A percentile compares a stretch with the other conserved stretches of the same genome.
Conservation (phyloP, 345 rosid genomes). For the Arabis alpina region DNA sequence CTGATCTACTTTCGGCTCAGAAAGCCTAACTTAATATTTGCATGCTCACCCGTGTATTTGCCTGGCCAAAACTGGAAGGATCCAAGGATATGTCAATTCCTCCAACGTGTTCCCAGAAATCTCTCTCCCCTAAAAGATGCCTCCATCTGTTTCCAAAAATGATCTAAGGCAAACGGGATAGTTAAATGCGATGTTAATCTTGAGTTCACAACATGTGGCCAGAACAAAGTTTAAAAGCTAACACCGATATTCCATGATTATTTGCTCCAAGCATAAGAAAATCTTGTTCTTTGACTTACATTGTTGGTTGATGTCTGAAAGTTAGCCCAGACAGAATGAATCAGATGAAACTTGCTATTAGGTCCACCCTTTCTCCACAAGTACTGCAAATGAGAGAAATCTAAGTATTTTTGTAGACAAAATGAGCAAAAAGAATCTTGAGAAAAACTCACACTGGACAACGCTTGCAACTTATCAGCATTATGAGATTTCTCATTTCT, state of each 20-base stretch:
- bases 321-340: slow-evolving; percentile 98
- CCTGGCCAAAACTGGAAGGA: slow-evolving; percentile 97
- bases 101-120: slow-evolving; percentile 95
- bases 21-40: slow-evolving; percentile 2
- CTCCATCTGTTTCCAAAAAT: slow-evolving; percentile 97
- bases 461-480: slow-evolving; percentile 67
- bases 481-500: slow-evolving; percentile 79
- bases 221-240: slow-evolving; percentile 2
- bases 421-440: neutral
- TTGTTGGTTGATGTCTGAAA: slow-evolving; percentile 94
- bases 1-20: neutral
- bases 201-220: neutral
- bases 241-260: neutral
- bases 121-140: slow-evolving; percentile 88
- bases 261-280: slow-evolving; percentile 1
- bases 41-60: slow-evolving; percentile 74
- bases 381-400: slow-evolving; percentile 54
- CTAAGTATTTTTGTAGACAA: slow-evolving; percentile 5
- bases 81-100: slow-evolving; percentile 90
- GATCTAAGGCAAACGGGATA: slow-evolving; percentile 50
- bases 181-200: neutral
- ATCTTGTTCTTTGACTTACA: slow-evolving; percentile 53
- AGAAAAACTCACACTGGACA: slow-evolving; percentile 66
- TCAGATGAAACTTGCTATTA: slow-evolving; percentile 54
- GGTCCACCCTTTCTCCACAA: slow-evolving; percentile 89